These are phyloP conservation scores for Penicillium daleae DNA, from an alignment of 495 filamentous ascomycete genomes.

Conservation along the genomic window DNA sequence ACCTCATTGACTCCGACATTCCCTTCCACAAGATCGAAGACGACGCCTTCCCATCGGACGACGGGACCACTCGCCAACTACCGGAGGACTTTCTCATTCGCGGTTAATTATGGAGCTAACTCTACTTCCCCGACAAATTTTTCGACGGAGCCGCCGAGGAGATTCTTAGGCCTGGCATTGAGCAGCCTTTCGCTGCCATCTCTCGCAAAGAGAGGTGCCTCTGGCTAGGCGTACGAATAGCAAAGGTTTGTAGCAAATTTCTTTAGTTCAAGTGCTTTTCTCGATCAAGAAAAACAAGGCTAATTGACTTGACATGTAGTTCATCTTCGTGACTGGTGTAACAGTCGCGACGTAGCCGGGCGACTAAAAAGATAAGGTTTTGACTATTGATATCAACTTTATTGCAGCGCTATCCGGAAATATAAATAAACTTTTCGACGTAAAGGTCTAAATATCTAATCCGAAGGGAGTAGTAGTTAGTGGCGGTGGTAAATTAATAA, in stretches of 20 bases:
- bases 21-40: slow-evolving; percentile 57
- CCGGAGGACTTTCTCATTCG: no score
- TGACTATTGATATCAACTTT: no score
- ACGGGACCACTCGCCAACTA: slow-evolving; percentile 60
- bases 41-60: slow-evolving; percentile 57
- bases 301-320: slow-evolving; percentile 23
- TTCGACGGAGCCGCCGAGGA: slow-evolving; percentile 71
- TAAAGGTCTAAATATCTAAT: no score
- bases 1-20: slow-evolving; percentile 49
- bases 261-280: background rate
- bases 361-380: no score
- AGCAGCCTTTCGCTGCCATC: slow-evolving; percentile 65
- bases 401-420: no score
- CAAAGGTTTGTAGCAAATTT: slow-evolving; percentile 45
- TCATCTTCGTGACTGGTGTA: no score
- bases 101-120: slow-evolving; percentile 68
- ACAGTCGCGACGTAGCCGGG: no score
- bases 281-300: background rate
- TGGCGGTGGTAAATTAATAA: no score
- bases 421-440: no score
- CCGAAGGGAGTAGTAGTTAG: no score
- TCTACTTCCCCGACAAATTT: slow-evolving; percentile 70
- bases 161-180: slow-evolving; percentile 75
- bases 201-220: slow-evolving; percentile 70
- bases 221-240: slow-evolving; percentile 67